A percentile compares a stretch with the other conserved stretches of the same genome.
Evolutionary conservation across 345 rosid species (phyloP).

Genomic region (Zanthoxylum bungeanum): DNA sequence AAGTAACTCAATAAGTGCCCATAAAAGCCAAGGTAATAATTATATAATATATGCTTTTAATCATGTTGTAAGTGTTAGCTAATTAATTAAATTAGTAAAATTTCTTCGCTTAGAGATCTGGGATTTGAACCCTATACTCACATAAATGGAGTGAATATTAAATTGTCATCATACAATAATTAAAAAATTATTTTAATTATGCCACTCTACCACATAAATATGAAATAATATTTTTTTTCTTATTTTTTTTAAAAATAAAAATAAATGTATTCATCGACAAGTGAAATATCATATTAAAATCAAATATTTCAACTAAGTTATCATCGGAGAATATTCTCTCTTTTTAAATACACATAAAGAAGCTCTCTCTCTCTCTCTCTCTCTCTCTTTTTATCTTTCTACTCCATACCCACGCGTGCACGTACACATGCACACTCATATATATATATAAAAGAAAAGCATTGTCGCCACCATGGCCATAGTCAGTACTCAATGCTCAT

Average conservation of each 20-base stretch:
- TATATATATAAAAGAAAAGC: not conserved
- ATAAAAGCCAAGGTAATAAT: not conserved
- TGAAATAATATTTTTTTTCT: too few relatives aligned
- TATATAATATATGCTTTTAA: not conserved
- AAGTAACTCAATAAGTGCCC: not conserved
- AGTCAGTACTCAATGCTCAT: not conserved
- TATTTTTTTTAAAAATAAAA: too few relatives aligned
- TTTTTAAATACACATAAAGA: not conserved
- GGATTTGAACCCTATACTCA: too few relatives aligned
- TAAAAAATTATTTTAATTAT: not conserved
- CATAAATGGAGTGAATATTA: too few relatives aligned
- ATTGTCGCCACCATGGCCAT: not conserved
- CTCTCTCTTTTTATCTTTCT: slow-evolving; percentile 3
- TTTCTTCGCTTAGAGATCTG: too few relatives aligned
- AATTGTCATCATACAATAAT: too few relatives aligned
- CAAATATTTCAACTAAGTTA: too few relatives aligned
- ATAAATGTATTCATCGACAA: too few relatives aligned
- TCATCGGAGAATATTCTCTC: slow-evolving; percentile 3
- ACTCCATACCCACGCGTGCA: slow-evolving; percentile 30
- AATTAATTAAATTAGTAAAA: too few relatives aligned
- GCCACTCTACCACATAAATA: too few relatives aligned
- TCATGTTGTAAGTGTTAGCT: too few relatives aligned
- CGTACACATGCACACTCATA: slow-evolving; percentile 29
- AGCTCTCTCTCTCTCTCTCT: not conserved
- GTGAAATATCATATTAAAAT: too few relatives aligned